phyloP scores from a whole-genome alignment of 768 basidiomycete species.

The Hebeloma cylindrosporum region DNA sequence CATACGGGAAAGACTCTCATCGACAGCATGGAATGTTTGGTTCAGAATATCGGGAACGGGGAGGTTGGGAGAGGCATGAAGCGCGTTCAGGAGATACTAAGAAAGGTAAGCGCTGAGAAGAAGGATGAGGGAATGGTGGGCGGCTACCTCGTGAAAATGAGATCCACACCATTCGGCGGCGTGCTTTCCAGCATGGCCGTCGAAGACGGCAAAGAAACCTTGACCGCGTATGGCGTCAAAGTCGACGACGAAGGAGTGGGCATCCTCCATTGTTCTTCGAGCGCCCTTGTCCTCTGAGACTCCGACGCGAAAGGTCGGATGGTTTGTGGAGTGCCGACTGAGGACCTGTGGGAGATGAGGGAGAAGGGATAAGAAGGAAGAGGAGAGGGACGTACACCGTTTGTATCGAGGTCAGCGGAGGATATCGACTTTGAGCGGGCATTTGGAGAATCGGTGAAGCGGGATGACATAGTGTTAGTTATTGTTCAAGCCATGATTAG shows the following conservation, averaged over 20 bases:
- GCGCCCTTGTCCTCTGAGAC: constrained; percentile 85
- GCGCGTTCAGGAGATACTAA: constrained; percentile 62
- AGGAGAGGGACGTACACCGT: constrained; percentile 55
- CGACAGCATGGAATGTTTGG: constrained; percentile 92
- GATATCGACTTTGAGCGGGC: constrained; percentile 83
- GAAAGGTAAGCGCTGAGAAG: constrained; percentile 30
- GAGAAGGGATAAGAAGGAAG: constrained; percentile 3
- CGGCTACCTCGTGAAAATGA: constrained; percentile 85
- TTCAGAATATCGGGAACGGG: constrained; percentile 89
- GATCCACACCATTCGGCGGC: constrained; percentile 98
- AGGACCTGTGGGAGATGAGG: constrained; percentile 50
- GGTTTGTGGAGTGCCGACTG: constrained; percentile 72
- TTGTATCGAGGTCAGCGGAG: constrained; percentile 72
- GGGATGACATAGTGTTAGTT: constrained; percentile 24
- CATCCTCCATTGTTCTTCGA: constrained; percentile 95
- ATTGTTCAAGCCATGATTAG: not conserved
- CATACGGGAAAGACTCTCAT: constrained; percentile 76
- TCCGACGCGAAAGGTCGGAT: constrained; percentile 68
- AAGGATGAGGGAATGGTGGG: constrained; percentile 1
- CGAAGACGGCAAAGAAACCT: constrained; percentile 97
- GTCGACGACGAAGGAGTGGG: constrained; percentile 94
- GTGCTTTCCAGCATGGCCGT: constrained; percentile 98
- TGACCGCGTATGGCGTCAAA: constrained; percentile 90
- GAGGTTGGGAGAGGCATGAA: constrained; percentile 56
- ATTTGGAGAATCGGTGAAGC: constrained; percentile 64